A percentile compares a stretch with the other conserved stretches of the same genome.
Evolutionary conservation across 768 basidiomycete species (phyloP).

Genomic region (Leucocoprinus sp.): DNA sequence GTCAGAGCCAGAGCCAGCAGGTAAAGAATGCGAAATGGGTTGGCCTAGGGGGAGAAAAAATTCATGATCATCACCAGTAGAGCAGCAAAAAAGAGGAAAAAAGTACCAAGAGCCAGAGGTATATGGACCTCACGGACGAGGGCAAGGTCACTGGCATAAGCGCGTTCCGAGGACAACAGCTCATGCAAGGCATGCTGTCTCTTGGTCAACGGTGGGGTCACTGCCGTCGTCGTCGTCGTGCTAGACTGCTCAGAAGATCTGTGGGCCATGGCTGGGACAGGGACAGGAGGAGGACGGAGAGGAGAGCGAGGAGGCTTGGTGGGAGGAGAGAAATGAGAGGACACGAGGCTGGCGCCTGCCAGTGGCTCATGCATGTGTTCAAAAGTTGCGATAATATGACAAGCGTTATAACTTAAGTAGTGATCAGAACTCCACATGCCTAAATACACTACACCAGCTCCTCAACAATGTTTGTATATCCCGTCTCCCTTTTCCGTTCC

Average conservation of each 20-base stretch:
- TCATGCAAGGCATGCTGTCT: slow-evolving; percentile 73
- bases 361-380: not conserved
- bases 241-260: no score
- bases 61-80: no score
- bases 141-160: slow-evolving; percentile 78
- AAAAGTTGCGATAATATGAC: no score
- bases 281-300: not conserved
- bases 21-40: slow-evolving; percentile 25
- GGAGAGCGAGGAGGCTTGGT: slow-evolving; percentile 19
- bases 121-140: slow-evolving; percentile 73
- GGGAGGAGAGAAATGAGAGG: slow-evolving; percentile 17
- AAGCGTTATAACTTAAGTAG: no score
- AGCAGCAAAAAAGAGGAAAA: not conserved
- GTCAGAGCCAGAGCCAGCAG: slow-evolving; percentile 41
- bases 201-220: slow-evolving; percentile 45
- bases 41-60: no score
- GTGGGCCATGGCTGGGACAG: no score
- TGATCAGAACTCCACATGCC: not conserved
- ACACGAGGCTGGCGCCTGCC: slow-evolving; percentile 10
- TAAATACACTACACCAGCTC: slow-evolving; percentile 42
- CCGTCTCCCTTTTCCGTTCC: slow-evolving; percentile 55
- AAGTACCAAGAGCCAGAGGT: slow-evolving; percentile 61
- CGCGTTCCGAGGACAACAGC: slow-evolving; percentile 69
- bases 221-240: slow-evolving; percentile 11
- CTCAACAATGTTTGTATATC: slow-evolving; percentile 38